Evolutionary conservation across 805 yeast genomes (phyloP).

Genomic region (Jamesozyma jinghongensis): DNA sequence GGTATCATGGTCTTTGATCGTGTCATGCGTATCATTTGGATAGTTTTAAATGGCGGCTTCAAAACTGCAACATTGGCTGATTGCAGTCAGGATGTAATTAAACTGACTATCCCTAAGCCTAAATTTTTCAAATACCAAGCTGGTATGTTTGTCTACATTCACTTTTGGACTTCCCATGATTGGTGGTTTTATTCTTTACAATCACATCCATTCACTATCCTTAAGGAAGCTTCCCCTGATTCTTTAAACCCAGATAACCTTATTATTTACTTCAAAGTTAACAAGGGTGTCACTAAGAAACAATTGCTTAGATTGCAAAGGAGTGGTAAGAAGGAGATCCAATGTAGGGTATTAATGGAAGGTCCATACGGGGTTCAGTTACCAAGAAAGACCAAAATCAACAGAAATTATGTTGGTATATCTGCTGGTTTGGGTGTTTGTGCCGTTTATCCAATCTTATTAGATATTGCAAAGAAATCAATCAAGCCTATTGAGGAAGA

Average conservation of each 20-base stretch:
- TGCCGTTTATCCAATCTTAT: constrained; percentile 39
- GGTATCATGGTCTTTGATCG: constrained; percentile 46
- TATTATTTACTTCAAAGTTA: constrained; percentile 40
- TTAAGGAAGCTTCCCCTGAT: constrained; percentile 33
- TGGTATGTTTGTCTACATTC: constrained; percentile 48
- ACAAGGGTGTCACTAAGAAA: constrained; percentile 48
- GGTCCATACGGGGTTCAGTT: constrained; percentile 52
- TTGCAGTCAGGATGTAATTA: constrained; percentile 31
- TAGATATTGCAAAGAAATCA: constrained; percentile 17
- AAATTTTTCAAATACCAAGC: constrained; percentile 41
- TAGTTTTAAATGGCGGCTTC: constrained; percentile 23
- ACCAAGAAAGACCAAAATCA: constrained; percentile 31
- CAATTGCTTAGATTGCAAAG: constrained; percentile 29
- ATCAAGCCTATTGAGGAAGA: constrained; percentile 6
- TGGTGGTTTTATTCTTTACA: constrained; percentile 46
- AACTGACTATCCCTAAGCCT: constrained; percentile 37
- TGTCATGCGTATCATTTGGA: constrained; percentile 36
- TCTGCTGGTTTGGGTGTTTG: constrained; percentile 50
- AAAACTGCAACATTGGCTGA: constrained; percentile 19
- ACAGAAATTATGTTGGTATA: constrained; percentile 34
- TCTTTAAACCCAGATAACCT: constrained; percentile 21
- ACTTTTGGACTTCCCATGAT: constrained; percentile 42
- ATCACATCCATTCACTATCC: constrained; percentile 64
- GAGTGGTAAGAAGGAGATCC: constrained; percentile 25
- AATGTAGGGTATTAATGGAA: constrained; percentile 39